These are phyloP conservation scores for Trematosphaeria pertusa DNA, from an alignment of 2,329 filamentous ascomycete species.

Conservation along the genomic window DNA sequence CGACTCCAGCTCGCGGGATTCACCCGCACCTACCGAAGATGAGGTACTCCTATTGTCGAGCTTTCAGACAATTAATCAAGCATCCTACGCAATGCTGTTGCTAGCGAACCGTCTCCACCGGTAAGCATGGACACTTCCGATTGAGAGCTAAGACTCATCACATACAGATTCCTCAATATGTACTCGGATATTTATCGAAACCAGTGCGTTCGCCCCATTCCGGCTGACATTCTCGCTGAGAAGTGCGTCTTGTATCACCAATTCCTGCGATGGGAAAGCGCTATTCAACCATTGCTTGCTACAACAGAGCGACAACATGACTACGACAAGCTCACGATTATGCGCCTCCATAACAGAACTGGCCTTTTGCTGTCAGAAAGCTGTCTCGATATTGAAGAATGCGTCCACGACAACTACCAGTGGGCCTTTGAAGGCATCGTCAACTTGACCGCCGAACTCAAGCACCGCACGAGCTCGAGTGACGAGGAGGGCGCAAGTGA, in stretches of 20 bases:
- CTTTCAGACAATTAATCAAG: conserved; percentile 8
- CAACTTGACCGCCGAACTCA: conserved; percentile 15
- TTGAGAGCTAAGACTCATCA: neutral
- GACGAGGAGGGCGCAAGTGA: conserved; percentile 10
- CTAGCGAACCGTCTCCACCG: conserved; percentile 10
- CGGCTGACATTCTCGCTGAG: conserved; percentile 9
- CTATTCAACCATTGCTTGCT: conserved; percentile 10
- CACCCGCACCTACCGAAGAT: neutral
- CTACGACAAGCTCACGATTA: conserved; percentile 14
- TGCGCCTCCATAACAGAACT: conserved; percentile 17
- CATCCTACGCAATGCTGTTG: conserved; percentile 12
- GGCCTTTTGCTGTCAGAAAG: conserved; percentile 10
- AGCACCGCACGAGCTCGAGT: neutral
- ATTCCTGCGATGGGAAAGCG: conserved; percentile 16
- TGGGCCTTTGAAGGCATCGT: conserved; percentile 21
- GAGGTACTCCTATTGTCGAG: neutral
- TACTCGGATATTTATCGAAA: conserved; percentile 9
- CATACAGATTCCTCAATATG: conserved; percentile 7
- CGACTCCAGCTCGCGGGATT: neutral
- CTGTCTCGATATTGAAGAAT: conserved; percentile 15
- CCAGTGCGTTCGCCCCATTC: too few relatives aligned
- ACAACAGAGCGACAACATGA: conserved; percentile 1
- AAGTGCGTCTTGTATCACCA: conserved; percentile 11
- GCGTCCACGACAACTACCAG: conserved; percentile 14
- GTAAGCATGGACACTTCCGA: conserved; percentile 4